phyloP scores from a whole-genome alignment of 1,284 basidiomycete genomes.

The Ustanciosporium gigantosporum region DNA sequence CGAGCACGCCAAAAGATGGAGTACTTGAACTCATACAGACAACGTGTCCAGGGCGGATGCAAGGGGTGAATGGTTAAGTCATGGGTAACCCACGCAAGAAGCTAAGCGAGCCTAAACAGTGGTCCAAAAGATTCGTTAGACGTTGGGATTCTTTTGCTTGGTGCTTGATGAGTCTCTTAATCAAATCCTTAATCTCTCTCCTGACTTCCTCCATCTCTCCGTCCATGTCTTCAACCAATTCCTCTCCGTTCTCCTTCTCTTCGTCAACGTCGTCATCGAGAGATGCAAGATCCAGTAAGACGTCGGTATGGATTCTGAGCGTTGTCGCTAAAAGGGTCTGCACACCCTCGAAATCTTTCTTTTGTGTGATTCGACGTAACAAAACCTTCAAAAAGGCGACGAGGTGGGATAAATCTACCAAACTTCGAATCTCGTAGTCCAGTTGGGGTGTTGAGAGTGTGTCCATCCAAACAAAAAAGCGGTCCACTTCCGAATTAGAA shows the following conservation, averaged over 20 bases:
- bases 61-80: slow-evolving; percentile 14
- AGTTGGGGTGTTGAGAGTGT: slow-evolving; percentile 84
- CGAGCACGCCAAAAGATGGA: too few relatives aligned
- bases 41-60: too few relatives aligned
- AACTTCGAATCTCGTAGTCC: slow-evolving; percentile 84
- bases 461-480: slow-evolving; percentile 83
- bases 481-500: slow-evolving; percentile 33
- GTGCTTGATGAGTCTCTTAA: slow-evolving; percentile 23
- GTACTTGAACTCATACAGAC: too few relatives aligned
- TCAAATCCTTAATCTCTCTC: background rate
- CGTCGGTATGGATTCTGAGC: slow-evolving; percentile 79
- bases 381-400: slow-evolving; percentile 76
- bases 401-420: slow-evolving; percentile 70
- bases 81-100: slow-evolving; percentile 56
- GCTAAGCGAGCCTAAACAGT: slow-evolving; percentile 52
- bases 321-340: slow-evolving; percentile 86
- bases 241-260: slow-evolving; percentile 8
- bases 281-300: slow-evolving; percentile 3
- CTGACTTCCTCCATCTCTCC: slow-evolving; percentile 21
- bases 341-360: slow-evolving; percentile 91
- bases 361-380: slow-evolving; percentile 72
- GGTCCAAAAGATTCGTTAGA: slow-evolving; percentile 50
- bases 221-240: slow-evolving; percentile 9
- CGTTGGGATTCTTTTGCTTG: slow-evolving; percentile 44
- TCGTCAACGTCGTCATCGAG: background rate